phyloP scores from a whole-genome alignment of 2,329 filamentous ascomycete genomes.

The Fusarium buxicola region DNA sequence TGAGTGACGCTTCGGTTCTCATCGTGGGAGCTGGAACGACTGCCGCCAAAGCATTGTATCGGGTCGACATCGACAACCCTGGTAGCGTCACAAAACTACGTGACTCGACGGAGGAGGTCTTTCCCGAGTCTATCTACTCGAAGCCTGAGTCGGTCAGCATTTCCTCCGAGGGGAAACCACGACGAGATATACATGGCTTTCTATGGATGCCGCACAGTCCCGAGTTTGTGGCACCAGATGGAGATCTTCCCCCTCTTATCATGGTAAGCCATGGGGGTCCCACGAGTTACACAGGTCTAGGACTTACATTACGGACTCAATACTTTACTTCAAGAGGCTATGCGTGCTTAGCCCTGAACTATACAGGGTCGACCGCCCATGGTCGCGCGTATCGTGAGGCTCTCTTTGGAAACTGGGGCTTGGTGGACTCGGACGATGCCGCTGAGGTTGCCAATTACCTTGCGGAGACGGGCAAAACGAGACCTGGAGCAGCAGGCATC shows the following conservation, averaged over 20 bases:
- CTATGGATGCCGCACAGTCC: slow-evolving; percentile 63
- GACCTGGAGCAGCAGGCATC: slow-evolving; percentile 57
- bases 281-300: slow-evolving; percentile 57
- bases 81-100: slow-evolving; percentile 47
- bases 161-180: slow-evolving; percentile 42
- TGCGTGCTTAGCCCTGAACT: slow-evolving; percentile 63
- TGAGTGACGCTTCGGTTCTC: slow-evolving; percentile 53
- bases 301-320: slow-evolving; percentile 59
- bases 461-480: slow-evolving; percentile 51
- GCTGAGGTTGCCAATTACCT: slow-evolving; percentile 60
- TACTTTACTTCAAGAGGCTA: slow-evolving; percentile 67
- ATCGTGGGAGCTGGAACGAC: slow-evolving; percentile 52
- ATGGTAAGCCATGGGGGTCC: slow-evolving; percentile 64
- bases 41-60: slow-evolving; percentile 51
- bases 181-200: slow-evolving; percentile 57
- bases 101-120: slow-evolving; percentile 48
- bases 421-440: slow-evolving; percentile 63
- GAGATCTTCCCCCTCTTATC: slow-evolving; percentile 60
- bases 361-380: slow-evolving; percentile 64
- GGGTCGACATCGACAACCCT: slow-evolving; percentile 46
- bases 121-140: slow-evolving; percentile 51
- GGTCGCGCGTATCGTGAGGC: slow-evolving; percentile 62
- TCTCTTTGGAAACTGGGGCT: slow-evolving; percentile 63
- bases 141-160: slow-evolving; percentile 52
- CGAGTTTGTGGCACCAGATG: slow-evolving; percentile 52